These are phyloP conservation scores for Nicotiana knightiana DNA, from an alignment of 257 asterid species.

Conservation along the genomic window DNA sequence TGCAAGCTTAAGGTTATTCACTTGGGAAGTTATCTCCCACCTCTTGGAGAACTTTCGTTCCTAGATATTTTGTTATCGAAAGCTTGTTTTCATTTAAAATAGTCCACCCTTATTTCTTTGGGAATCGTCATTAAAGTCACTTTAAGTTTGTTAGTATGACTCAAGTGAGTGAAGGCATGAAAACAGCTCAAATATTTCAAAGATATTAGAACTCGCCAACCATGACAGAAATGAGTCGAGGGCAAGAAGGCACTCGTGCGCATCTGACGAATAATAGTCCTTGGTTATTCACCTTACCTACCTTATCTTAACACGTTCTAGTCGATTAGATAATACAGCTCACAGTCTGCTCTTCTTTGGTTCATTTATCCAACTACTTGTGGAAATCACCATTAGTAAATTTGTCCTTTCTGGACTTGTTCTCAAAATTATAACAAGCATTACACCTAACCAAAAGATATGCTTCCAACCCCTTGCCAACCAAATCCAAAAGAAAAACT, in stretches of 20 bases:
- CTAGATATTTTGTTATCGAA: too few species aligned
- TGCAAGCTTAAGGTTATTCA: too few species aligned
- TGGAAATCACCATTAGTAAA: not conserved
- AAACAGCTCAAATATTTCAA: not conserved
- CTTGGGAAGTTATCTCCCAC: too few species aligned
- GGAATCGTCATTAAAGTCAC: too few species aligned
- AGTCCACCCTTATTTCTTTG: too few species aligned
- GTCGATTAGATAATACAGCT: not conserved
- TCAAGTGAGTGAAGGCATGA: not conserved
- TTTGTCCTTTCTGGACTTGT: not conserved
- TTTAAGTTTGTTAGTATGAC: too few species aligned
- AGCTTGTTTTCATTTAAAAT: too few species aligned
- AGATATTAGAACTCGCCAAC: constrained; percentile 6
- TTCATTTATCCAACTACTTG: not conserved
- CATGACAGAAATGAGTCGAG: not conserved
- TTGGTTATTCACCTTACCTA: not conserved
- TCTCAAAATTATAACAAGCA: not conserved
- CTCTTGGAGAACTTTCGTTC: too few species aligned
- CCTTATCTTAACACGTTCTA: not conserved
- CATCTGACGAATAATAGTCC: not conserved
- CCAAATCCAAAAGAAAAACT: not conserved
- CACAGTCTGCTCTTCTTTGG: not conserved
- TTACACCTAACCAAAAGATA: not conserved
- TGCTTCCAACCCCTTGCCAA: not conserved
- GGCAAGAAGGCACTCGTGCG: constrained; percentile 12